Conservation (phyloP, 192 early-diverging fungal species). For the Umbelopsis vinacea region DNA sequence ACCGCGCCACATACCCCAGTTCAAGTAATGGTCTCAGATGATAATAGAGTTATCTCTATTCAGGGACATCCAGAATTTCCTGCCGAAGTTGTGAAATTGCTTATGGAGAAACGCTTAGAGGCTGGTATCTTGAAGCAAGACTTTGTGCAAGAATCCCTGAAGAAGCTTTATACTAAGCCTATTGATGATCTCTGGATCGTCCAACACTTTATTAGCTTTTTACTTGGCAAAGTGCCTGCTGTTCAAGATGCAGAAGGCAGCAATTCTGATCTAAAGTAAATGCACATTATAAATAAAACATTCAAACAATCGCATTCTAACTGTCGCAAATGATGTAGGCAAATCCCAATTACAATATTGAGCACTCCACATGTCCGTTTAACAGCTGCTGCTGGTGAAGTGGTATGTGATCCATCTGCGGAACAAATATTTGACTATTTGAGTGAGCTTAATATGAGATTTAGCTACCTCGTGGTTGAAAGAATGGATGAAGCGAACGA, state of each 20-base stretch:
- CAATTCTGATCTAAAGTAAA: neutral
- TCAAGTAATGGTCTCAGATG: conserved; percentile 66
- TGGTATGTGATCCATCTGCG: neutral
- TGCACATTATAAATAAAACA: neutral
- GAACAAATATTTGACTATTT: neutral
- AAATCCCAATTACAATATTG: neutral
- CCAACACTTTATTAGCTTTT: conserved; percentile 29
- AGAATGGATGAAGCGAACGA: neutral
- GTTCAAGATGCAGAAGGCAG: too few species aligned
- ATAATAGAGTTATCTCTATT: conserved; percentile 58
- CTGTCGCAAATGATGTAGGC: neutral
- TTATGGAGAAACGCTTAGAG: conserved; percentile 40
- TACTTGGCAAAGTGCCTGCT: conserved; percentile 13
- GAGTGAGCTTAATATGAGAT: neutral
- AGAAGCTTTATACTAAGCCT: conserved; percentile 15
- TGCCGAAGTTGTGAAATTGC: conserved; percentile 41
- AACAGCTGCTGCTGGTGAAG: neutral
- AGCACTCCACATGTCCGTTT: neutral
- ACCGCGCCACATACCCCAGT: conserved; percentile 56
- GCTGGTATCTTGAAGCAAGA: conserved; percentile 41
- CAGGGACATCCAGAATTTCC: conserved; percentile 79
- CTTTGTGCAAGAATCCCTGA: conserved; percentile 29
- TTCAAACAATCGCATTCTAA: neutral
- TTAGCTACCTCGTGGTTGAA: neutral
- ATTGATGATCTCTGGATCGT: conserved; percentile 44